Percentiles rank a stretch among this genome's conserved stretches.
Conservation (phyloP, 2,329 filamentous ascomycete genomes). For the Exophiala sp. region DNA sequence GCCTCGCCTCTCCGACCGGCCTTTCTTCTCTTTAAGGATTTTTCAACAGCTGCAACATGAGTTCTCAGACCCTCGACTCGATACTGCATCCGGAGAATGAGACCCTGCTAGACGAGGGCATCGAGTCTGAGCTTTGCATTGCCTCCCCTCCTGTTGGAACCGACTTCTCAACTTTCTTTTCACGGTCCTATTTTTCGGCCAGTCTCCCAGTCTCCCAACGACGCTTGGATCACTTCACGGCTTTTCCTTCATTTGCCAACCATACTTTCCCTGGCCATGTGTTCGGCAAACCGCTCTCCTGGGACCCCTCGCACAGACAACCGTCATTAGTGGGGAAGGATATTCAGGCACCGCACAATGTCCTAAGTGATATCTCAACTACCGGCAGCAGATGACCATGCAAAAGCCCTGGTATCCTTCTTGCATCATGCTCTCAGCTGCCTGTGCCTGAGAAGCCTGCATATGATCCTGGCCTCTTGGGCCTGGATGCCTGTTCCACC, state of each 20-base stretch:
- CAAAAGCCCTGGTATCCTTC: background rate
- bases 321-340: background rate
- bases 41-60: too few relatives aligned
- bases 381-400: background rate
- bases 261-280: background rate
- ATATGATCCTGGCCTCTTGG: background rate
- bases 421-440: background rate
- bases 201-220: background rate
- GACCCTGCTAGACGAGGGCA: too few relatives aligned
- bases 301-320: background rate
- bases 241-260: background rate
- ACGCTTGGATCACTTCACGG: background rate
- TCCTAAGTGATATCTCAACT: background rate
- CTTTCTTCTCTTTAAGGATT: too few relatives aligned
- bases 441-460: background rate
- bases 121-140: too few relatives aligned
- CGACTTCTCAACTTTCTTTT: too few relatives aligned
- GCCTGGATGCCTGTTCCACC: background rate
- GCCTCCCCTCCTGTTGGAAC: too few relatives aligned
- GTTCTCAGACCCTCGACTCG: too few relatives aligned
- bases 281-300: background rate
- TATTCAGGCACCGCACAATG: background rate
- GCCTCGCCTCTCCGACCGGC: too few relatives aligned
- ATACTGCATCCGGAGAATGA: too few relatives aligned
- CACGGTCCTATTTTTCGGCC: background rate